A percentile compares a stretch with the other conserved stretches of the same genome.
phyloP scores from a whole-genome alignment of 2,329 filamentous ascomycete genomes.

The Bipolaris gigantea region DNA sequence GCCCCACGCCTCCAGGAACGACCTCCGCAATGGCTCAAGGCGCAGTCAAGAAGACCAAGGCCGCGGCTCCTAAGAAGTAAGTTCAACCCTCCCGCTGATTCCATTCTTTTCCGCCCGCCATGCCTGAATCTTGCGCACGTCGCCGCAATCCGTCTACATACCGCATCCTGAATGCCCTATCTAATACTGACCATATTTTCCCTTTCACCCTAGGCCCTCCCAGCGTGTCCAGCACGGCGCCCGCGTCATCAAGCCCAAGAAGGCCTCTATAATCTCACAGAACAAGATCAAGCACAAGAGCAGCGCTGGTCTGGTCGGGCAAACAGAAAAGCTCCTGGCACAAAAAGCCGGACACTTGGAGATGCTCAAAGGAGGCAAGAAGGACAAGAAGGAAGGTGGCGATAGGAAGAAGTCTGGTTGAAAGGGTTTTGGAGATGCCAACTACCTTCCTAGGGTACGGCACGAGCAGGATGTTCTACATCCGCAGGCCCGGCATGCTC shows the following conservation, averaged over 20 bases:
- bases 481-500: not conserved
- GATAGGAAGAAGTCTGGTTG: constrained; percentile 20
- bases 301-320: constrained; percentile 61
- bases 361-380: constrained; percentile 67
- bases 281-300: constrained; percentile 68
- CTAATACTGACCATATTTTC: not conserved
- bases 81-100: constrained; percentile 2
- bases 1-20: constrained; percentile 2
- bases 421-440: constrained; percentile 7
- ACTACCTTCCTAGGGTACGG: not conserved
- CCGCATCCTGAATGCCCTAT: constrained; percentile 6
- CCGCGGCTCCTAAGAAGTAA: constrained; percentile 46
- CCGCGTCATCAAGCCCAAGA: constrained; percentile 68
- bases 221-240: constrained; percentile 55
- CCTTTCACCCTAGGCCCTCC: constrained; percentile 12
- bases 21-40: constrained; percentile 52
- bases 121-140: not conserved
- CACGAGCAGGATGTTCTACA: not conserved
- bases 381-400: constrained; percentile 46
- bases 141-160: not conserved
- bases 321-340: constrained; percentile 69
- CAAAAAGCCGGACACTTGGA: constrained; percentile 71
- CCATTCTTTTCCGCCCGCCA: not conserved
- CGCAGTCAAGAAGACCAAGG: constrained; percentile 51
- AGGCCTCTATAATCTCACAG: constrained; percentile 60